Evolutionary conservation across 2,329 filamentous ascomycete genomes (phyloP).

Genomic region (Pseudocercospora vitis): DNA sequence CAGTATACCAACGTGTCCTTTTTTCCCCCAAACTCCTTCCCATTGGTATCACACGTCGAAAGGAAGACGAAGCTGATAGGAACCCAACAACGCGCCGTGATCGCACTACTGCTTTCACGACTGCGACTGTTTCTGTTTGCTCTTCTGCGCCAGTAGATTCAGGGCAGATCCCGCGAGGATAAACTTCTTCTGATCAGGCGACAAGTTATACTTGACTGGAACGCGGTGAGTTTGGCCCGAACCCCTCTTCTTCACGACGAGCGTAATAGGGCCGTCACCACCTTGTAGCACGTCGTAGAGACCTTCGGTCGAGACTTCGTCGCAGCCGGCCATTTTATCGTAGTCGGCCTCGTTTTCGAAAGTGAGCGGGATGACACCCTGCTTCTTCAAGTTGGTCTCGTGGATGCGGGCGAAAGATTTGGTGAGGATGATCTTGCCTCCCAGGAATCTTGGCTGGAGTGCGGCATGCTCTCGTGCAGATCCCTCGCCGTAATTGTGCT

Average conservation of each 20-base stretch:
- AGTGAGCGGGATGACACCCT: constrained; percentile 91
- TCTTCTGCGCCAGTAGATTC: constrained; percentile 76
- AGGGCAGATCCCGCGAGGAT: constrained; percentile 91
- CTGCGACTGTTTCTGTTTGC: constrained; percentile 18
- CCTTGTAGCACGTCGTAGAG: constrained; percentile 77
- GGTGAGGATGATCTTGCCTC: constrained; percentile 76
- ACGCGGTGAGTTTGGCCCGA: constrained; percentile 66
- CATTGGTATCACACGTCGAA: too few relatives aligned
- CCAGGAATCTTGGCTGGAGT: constrained; percentile 86
- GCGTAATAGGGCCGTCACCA: constrained; percentile 72
- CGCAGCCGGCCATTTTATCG: constrained; percentile 76
- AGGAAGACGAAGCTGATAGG: too few relatives aligned
- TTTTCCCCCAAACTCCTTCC: too few relatives aligned
- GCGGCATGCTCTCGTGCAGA: constrained; percentile 87
- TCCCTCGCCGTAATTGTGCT: constrained; percentile 96
- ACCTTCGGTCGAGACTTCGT: constrained; percentile 78
- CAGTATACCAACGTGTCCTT: too few relatives aligned
- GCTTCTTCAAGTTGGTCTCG: constrained; percentile 95
- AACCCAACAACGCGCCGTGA: too few relatives aligned
- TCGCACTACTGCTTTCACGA: too few relatives aligned
- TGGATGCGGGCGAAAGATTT: constrained; percentile 92
- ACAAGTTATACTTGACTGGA: constrained; percentile 82
- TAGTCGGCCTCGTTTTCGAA: constrained; percentile 89
- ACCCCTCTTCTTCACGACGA: constrained; percentile 52
- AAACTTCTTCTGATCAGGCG: constrained; percentile 85